phyloP scores from a whole-genome alignment of 116 monocot genomes.

The Papilionanthe hybrid region DNA sequence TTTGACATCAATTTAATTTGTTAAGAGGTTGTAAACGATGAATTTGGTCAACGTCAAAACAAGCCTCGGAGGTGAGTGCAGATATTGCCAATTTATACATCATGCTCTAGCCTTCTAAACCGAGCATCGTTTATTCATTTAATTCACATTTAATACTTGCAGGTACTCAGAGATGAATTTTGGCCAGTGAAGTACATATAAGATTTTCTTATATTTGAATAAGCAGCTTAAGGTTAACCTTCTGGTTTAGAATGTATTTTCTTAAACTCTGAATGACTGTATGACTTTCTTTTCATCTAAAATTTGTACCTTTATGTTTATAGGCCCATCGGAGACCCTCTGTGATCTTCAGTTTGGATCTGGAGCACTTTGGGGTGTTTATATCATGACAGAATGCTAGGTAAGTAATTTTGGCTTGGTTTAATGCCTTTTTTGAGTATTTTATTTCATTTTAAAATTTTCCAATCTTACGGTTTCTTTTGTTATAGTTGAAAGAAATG shows the following conservation, averaged over 20 bases:
- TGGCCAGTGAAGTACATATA: conserved; percentile 58
- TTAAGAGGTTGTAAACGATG: conserved; percentile 62
- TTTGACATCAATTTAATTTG: conserved; percentile 7
- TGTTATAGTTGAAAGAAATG: neutral
- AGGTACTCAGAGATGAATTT: conserved; percentile 97
- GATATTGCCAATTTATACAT: neutral
- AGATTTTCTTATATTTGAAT: conserved; percentile 35
- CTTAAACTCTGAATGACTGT: neutral
- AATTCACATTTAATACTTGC: conserved; percentile 2
- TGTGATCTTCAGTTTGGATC: conserved; percentile 44
- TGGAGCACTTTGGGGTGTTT: conserved; percentile 43
- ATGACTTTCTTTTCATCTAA: neutral
- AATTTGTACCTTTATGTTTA: conserved; percentile 6
- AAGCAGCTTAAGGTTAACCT: conserved; percentile 41
- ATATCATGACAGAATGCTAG: conserved; percentile 19
- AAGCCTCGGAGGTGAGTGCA: conserved; percentile 79
- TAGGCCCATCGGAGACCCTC: conserved; percentile 31
- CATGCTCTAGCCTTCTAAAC: neutral
- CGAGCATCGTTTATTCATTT: neutral
- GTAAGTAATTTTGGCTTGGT: conserved; percentile 6
- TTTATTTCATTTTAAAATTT: neutral
- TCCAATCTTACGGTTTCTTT: neutral
- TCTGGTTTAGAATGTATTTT: neutral
- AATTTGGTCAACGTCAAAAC: conserved; percentile 74
- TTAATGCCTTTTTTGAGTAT: neutral